A percentile compares a stretch with the other conserved stretches of the same genome.
Conservation (phyloP, 139 green algal species). For the Chlamydomonas sphaeroides region DNA sequence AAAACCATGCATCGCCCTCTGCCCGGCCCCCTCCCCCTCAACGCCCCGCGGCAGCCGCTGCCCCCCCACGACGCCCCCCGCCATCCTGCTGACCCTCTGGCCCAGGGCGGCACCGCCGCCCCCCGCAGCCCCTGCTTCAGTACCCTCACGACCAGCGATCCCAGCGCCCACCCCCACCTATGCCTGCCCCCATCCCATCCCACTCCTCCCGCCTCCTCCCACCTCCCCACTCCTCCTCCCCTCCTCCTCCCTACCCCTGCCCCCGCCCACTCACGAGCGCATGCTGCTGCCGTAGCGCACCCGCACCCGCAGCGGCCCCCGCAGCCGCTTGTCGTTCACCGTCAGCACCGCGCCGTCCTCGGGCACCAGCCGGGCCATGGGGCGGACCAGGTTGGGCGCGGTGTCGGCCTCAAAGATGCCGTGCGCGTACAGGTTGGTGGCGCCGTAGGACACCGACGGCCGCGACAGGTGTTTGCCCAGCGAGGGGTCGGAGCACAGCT, state of each 20-base stretch:
- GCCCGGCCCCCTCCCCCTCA: too few species aligned
- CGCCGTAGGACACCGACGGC: slow-evolving; percentile 84
- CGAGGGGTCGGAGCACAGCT: slow-evolving; percentile 65
- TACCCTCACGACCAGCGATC: too few species aligned
- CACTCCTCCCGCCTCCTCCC: too few species aligned
- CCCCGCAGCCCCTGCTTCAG: not conserved
- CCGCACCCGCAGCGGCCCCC: slow-evolving; percentile 73
- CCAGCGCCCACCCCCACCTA: too few species aligned
- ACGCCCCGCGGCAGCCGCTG: too few species aligned
- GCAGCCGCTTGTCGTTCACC: slow-evolving; percentile 95
- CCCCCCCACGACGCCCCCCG: too few species aligned
- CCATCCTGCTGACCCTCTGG: too few species aligned
- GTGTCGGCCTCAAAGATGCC: slow-evolving; percentile 92
- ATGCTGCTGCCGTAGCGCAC: slow-evolving; percentile 47
- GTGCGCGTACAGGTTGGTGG: slow-evolving; percentile 87
- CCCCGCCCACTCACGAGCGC: not conserved
- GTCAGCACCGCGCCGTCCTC: slow-evolving; percentile 67
- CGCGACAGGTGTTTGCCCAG: slow-evolving; percentile 71
- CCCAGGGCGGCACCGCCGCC: too few species aligned
- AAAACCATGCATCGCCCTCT: too few species aligned
- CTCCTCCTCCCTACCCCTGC: not conserved
- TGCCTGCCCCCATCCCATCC: too few species aligned
- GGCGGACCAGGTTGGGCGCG: slow-evolving; percentile 78
- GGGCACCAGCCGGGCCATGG: slow-evolving; percentile 55
- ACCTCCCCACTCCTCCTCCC: not conserved